Evolutionary conservation across 2,329 filamentous ascomycete genomes (phyloP).

Genomic region (Parastagonospora avenae): DNA sequence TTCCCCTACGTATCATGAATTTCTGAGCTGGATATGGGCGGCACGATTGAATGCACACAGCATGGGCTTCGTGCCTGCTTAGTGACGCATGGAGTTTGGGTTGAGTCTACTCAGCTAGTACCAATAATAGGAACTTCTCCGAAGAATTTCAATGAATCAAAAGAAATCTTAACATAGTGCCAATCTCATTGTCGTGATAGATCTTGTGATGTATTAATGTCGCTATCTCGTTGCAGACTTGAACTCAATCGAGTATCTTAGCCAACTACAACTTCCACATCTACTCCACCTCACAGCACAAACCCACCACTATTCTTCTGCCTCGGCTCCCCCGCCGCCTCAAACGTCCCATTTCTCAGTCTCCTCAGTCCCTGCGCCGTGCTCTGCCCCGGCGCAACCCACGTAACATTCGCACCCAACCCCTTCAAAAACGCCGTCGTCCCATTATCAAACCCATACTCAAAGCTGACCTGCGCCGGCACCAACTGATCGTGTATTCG

Average conservation of each 20-base stretch:
- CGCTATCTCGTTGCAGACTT: not conserved
- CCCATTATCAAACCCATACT: constrained; percentile 69
- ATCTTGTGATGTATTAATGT: not conserved
- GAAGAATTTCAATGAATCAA: not conserved
- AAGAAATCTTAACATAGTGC: not conserved
- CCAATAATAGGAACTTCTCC: no score
- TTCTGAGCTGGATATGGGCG: not conserved
- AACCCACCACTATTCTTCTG: constrained; percentile 73
- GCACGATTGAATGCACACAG: not conserved
- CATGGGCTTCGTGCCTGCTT: no score
- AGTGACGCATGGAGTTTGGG: no score
- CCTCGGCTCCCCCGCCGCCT: constrained; percentile 77
- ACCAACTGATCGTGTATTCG: constrained; percentile 83
- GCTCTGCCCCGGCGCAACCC: constrained; percentile 67
- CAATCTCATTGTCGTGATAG: not conserved
- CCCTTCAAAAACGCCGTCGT: constrained; percentile 67
- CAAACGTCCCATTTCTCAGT: constrained; percentile 70
- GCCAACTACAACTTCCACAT: not conserved
- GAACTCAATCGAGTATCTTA: not conserved
- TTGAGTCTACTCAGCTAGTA: no score
- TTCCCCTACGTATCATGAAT: not conserved
- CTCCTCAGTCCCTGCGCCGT: constrained; percentile 72
- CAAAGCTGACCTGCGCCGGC: constrained; percentile 71
- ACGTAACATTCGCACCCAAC: constrained; percentile 74
- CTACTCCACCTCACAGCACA: constrained; percentile 49